These are phyloP conservation scores for Apiotrichum porosum DNA, from an alignment of 1,284 basidiomycete species.

Conservation along the genomic window DNA sequence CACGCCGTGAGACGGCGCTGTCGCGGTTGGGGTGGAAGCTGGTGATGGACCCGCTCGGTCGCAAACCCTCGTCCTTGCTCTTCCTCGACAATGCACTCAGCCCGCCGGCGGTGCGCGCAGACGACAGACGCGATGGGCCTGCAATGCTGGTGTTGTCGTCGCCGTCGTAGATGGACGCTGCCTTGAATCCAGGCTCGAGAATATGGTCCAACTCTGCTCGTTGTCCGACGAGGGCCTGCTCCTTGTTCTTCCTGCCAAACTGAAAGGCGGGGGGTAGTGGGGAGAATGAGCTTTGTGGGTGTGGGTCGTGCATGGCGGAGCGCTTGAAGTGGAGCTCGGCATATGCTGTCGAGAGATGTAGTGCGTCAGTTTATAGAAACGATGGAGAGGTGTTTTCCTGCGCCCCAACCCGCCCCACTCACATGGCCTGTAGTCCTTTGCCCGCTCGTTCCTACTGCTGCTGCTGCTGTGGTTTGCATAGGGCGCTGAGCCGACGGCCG, in stretches of 20 bases:
- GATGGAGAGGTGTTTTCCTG: neutral
- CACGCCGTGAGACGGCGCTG: neutral
- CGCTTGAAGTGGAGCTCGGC: conserved; percentile 38
- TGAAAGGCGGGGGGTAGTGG: conserved; percentile 39
- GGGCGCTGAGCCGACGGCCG: conserved; percentile 23
- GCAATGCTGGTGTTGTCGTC: conserved; percentile 25
- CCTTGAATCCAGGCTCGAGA: conserved; percentile 40
- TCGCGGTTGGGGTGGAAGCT: conserved; percentile 6
- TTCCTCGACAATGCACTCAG: conserved; percentile 17
- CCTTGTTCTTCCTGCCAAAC: conserved; percentile 32
- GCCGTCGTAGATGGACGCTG: conserved; percentile 19
- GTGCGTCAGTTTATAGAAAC: neutral
- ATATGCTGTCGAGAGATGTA: conserved; percentile 4
- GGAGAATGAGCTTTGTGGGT: conserved; percentile 35
- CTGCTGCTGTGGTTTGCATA: too few species aligned
- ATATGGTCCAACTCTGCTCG: conserved; percentile 43
- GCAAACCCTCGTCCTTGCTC: conserved; percentile 11
- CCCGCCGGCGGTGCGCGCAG: conserved; percentile 32
- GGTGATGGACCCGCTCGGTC: conserved; percentile 6
- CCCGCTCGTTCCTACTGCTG: too few species aligned
- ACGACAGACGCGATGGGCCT: conserved; percentile 26
- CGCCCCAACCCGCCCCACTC: conserved; percentile 5
- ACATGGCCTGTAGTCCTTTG: conserved; percentile 27
- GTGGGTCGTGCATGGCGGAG: conserved; percentile 34
- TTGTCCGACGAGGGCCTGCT: conserved; percentile 33